These are phyloP conservation scores for Carex parvula DNA, from an alignment of 176 grass and related monocot species.

Conservation along the genomic window DNA sequence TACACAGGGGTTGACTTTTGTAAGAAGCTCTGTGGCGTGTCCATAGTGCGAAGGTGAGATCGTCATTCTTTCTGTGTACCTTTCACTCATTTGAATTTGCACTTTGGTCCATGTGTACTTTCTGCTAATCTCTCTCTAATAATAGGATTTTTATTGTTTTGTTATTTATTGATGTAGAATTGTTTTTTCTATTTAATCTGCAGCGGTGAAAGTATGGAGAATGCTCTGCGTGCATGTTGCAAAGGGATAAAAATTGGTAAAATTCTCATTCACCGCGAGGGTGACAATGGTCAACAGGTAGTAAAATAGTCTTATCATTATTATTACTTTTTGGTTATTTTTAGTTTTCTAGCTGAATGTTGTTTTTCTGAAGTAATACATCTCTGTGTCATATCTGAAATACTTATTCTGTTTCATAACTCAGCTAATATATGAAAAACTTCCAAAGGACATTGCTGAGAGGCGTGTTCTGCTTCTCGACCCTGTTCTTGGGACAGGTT, in stretches of 20 bases:
- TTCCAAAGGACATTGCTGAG: slow-evolving; percentile 96
- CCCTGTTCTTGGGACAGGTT: slow-evolving; percentile 96
- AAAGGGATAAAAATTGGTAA: slow-evolving; percentile 99
- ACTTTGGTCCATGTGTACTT: not conserved
- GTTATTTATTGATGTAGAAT: not conserved
- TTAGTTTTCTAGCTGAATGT: not conserved
- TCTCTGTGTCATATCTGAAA: not conserved
- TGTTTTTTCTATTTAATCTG: slow-evolving; percentile 1
- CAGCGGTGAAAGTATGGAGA: slow-evolving; percentile 99
- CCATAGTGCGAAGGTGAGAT: slow-evolving; percentile 84
- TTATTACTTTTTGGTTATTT: not conserved
- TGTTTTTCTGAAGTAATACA: not conserved
- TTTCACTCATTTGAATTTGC: not conserved
- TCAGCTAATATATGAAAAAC: slow-evolving; percentile 90
- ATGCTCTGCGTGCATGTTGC: slow-evolving; percentile 88
- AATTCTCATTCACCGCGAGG: slow-evolving; percentile 92
- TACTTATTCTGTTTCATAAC: slow-evolving; percentile 16
- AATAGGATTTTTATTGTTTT: not conserved
- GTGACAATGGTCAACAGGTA: slow-evolving; percentile 93
- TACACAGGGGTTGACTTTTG: slow-evolving; percentile 95
- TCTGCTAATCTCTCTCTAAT: not conserved
- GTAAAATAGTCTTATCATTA: not conserved
- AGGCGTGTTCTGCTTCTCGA: slow-evolving; percentile 95
- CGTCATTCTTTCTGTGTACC: slow-evolving; percentile 27
- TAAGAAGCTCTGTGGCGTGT: slow-evolving; percentile 96